A percentile compares a stretch with the other conserved stretches of the same genome.
phyloP scores from a whole-genome alignment of 1,284 basidiomycete genomes.

The Dichomitus squalens region DNA sequence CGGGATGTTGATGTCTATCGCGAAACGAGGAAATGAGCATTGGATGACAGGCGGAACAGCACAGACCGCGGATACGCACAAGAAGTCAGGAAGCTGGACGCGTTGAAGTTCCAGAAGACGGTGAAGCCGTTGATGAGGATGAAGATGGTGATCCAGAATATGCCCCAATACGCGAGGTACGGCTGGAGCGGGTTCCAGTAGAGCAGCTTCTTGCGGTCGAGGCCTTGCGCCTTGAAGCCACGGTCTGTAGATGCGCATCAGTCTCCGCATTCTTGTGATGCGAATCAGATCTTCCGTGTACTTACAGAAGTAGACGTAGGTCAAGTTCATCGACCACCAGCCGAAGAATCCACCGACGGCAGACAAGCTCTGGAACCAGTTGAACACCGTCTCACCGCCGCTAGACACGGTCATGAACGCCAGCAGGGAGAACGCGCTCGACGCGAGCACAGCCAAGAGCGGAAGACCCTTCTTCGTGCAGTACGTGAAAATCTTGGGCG shows the following conservation, averaged over 20 bases:
- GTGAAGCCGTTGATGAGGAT: conserved; percentile 42
- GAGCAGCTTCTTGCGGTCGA: conserved; percentile 54
- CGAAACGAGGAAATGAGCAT: too few relatives aligned
- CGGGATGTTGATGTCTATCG: conserved; percentile 47
- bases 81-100: conserved; percentile 59
- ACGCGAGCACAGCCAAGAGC: conserved; percentile 51
- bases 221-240: conserved; percentile 59
- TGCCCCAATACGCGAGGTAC: conserved; percentile 40
- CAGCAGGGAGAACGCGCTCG: conserved; percentile 48
- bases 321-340: conserved; percentile 73
- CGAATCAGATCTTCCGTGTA: neutral
- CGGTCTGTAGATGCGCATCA: conserved; percentile 44
- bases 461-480: conserved; percentile 81
- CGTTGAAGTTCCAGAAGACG: conserved; percentile 53
- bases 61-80: conserved; percentile 39
- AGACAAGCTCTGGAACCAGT: conserved; percentile 60
- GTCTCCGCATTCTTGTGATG: too few relatives aligned
- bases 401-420: conserved; percentile 51
- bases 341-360: conserved; percentile 65
- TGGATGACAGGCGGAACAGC: neutral
- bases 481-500: conserved; percentile 59
- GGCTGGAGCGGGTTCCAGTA: conserved; percentile 53
- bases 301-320: conserved; percentile 75
- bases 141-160: conserved; percentile 43
- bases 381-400: conserved; percentile 41